Conservation (phyloP, 352 stramenopile genomes). For the Aphanomyces astaci region DNA sequence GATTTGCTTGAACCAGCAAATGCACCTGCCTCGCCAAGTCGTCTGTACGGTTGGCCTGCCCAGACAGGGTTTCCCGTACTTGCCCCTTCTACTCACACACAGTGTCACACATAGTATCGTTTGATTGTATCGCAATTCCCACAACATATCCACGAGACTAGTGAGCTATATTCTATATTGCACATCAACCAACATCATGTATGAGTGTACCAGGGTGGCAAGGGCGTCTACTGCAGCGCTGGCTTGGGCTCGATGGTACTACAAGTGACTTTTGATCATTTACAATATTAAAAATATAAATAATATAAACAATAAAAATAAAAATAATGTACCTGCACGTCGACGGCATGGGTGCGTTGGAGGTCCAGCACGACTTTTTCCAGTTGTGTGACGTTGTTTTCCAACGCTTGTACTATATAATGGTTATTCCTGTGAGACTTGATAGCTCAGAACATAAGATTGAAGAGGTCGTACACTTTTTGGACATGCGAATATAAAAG, state of each 20-base stretch:
- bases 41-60: not conserved
- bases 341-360: slow-evolving; percentile 32
- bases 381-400: slow-evolving; percentile 56
- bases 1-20: slow-evolving; percentile 28
- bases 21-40: slow-evolving; percentile 11
- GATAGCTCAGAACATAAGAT: no score
- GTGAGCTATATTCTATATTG: no score
- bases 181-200: no score
- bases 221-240: not conserved
- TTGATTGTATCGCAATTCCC: no score
- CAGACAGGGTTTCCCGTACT: slow-evolving; percentile 19
- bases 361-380: slow-evolving; percentile 48
- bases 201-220: not conserved
- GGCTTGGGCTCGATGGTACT: not conserved
- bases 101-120: no score
- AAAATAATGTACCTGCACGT: slow-evolving; percentile 51
- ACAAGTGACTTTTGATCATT: no score
- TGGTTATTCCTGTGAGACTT: no score
- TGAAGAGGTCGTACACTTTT: slow-evolving; percentile 50
- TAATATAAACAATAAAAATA: no score
- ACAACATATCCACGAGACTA: no score
- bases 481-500: slow-evolving; percentile 78
- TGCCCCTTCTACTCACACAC: slow-evolving; percentile 4
- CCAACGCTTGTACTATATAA: slow-evolving; percentile 55
- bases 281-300: no score